Conservation (phyloP, 345 rosid genomes). For the Laguncularia racemosa region DNA sequence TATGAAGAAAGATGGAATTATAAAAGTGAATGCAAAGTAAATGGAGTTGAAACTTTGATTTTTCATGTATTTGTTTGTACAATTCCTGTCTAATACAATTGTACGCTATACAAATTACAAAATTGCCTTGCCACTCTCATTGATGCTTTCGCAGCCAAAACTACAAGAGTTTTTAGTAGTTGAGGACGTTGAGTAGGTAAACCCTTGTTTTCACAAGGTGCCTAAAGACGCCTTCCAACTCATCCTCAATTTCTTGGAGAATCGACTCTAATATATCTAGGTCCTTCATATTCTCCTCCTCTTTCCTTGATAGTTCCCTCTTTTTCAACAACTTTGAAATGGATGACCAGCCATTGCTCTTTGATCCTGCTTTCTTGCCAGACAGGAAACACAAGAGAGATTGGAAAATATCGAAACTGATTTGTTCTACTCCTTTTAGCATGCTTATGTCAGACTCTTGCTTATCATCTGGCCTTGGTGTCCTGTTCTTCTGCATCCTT, state of each 20-base stretch:
- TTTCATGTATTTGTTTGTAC: no score
- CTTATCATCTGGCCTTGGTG: not conserved
- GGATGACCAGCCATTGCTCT: not conserved
- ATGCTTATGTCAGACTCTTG: not conserved
- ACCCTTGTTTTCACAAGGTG: conserved; percentile 2
- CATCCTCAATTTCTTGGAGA: conserved; percentile 6
- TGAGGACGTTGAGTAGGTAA: not conserved
- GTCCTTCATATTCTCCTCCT: no score
- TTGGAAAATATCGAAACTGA: not conserved
- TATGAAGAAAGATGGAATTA: no score
- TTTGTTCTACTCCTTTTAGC: not conserved
- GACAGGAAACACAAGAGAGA: conserved; percentile 3
- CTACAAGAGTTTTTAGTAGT: not conserved
- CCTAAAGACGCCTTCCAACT: conserved; percentile 1
- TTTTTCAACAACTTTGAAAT: no score
- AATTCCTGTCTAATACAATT: no score
- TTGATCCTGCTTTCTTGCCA: not conserved
- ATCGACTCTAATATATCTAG: not conserved
- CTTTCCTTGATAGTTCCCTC: no score
- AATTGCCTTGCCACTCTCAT: no score
- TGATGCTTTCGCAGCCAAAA: no score
- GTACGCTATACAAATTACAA: no score
- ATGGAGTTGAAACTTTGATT: no score
- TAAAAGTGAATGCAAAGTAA: no score
- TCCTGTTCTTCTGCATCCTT: not conserved